A percentile compares a stretch with the other conserved stretches of the same genome.
These are phyloP conservation scores for Didymella sp. DNA, from an alignment of 2,329 filamentous ascomycete species.

Conservation along the genomic window DNA sequence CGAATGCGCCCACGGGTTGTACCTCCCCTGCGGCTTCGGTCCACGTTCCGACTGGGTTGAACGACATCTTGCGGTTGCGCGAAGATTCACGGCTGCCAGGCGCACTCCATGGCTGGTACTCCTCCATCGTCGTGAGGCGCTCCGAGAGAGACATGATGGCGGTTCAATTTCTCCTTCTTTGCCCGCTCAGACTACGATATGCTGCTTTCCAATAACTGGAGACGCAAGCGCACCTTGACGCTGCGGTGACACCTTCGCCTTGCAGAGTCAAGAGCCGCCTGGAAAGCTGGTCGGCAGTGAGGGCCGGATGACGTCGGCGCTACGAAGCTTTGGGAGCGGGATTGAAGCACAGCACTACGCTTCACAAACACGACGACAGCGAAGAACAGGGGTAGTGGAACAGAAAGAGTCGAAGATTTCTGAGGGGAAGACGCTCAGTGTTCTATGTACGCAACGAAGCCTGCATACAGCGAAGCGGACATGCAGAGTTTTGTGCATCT, in stretches of 20 bases:
- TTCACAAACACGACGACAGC: not conserved
- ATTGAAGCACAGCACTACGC: slow-evolving; percentile 3
- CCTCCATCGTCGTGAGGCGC: slow-evolving; percentile 51
- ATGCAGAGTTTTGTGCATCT: slow-evolving; percentile 20
- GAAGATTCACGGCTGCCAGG: slow-evolving; percentile 45
- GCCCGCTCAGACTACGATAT: not conserved
- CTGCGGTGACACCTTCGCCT: slow-evolving; percentile 3
- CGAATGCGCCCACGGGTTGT: slow-evolving; percentile 57
- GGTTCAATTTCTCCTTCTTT: not conserved
- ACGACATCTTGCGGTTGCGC: slow-evolving; percentile 56
- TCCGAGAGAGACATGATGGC: slow-evolving; percentile 50
- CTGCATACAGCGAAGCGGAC: slow-evolving; percentile 26
- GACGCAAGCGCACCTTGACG: not conserved
- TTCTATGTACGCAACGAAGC: slow-evolving; percentile 25
- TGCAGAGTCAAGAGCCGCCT: slow-evolving; percentile 10
- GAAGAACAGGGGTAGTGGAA: not conserved
- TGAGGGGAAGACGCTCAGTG: slow-evolving; percentile 7
- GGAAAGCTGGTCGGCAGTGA: slow-evolving; percentile 6
- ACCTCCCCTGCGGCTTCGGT: slow-evolving; percentile 50
- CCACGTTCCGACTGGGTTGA: slow-evolving; percentile 59
- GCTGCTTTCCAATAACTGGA: not conserved
- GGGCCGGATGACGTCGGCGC: slow-evolving; percentile 10
- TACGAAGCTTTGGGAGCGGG: not conserved
- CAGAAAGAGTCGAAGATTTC: not conserved
- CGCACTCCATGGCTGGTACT: slow-evolving; percentile 51